A percentile compares a stretch with the other conserved stretches of the same genome.
phyloP scores from a whole-genome alignment of 345 rosid genomes.

The Citrus glauca region DNA sequence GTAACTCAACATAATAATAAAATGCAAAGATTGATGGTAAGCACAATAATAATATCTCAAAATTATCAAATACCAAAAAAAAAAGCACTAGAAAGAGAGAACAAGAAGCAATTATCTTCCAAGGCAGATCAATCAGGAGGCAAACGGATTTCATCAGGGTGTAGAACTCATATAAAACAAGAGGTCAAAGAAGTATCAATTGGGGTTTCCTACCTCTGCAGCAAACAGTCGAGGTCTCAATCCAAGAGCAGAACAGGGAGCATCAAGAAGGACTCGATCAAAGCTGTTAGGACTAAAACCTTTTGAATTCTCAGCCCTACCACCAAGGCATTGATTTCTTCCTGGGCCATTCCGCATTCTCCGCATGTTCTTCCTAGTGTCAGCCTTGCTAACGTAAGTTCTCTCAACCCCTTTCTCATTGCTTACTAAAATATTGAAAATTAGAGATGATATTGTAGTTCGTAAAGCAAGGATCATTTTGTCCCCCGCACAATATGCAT shows the following conservation, averaged over 20 bases:
- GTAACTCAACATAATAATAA: background rate
- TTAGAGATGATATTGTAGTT: slow-evolving; percentile 21
- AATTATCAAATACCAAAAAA: background rate
- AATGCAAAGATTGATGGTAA: background rate
- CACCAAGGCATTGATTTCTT: slow-evolving; percentile 76
- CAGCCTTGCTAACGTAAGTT: slow-evolving; percentile 60
- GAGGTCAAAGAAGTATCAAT: background rate
- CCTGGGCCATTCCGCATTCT: slow-evolving; percentile 90
- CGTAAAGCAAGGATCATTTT: background rate
- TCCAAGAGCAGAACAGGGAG: slow-evolving; percentile 99
- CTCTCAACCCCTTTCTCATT: slow-evolving; percentile 48
- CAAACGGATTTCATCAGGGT: background rate
- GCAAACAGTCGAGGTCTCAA: slow-evolving; percentile 90
- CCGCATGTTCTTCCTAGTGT: slow-evolving; percentile 60
- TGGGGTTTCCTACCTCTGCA: slow-evolving; percentile 57
- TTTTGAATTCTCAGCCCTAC: slow-evolving; percentile 70
- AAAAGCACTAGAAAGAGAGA: background rate
- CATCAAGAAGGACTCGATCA: slow-evolving; percentile 92
- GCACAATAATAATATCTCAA: too few species aligned
- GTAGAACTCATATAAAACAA: background rate
- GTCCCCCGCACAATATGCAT: background rate
- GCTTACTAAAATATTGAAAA: slow-evolving; percentile 46
- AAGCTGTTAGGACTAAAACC: slow-evolving; percentile 84
- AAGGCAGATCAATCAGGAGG: background rate
- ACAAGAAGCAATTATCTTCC: background rate